Evolutionary conservation across 768 basidiomycete species (phyloP), one percentile per base, ranked within the genome.

Genomic region (Mycena pura): DNA sequence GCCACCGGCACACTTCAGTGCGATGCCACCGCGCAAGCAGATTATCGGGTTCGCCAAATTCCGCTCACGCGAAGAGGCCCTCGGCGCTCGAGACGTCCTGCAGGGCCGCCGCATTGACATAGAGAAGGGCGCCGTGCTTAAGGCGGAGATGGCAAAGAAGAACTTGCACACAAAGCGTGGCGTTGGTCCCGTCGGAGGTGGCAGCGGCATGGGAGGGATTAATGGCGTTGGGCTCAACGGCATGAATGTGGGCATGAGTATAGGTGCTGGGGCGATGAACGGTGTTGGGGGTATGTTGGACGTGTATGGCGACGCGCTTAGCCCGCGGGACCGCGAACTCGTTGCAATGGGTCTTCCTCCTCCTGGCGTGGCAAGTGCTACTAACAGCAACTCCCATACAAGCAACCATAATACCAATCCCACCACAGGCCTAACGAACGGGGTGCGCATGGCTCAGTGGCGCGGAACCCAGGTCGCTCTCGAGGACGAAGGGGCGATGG

Each of bases 61-160:
- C 78, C 84, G 88, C 52, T 88, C 92, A 29, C 84, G 95, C 24
- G 85, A 88, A 44, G 93, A 96, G 68, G 97, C 97, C 0, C 74
- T 97, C 2, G 86, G 86, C 13, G 97, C 97, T 9, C 82, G 92
- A 36, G 96, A 99, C 69, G 82, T 87, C 6, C 79, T 99, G 6
- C 95, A 96, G 72, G 95, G 96, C 6, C 83, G 90, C 52, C 84
- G 93, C 56, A 92, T 99, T 32, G 97, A 99, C 69, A 86, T 92
- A 29, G 92, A 98, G 75, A 95, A 94, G 69, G 95, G 95, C 14
- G 88, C 93, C 1, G 90, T 95, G 3, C 75, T 99, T 36, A 99
- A 98, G 75, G 97, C 96, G 21, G 97, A 99, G 77, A 98, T 99
- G 96, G 97, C 97, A 19, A 99, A 99, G 86, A 99, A 99, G 85